Evolutionary conservation across 2,329 filamentous ascomycete species (phyloP).

Genomic region (Colletotrichum sp.): DNA sequence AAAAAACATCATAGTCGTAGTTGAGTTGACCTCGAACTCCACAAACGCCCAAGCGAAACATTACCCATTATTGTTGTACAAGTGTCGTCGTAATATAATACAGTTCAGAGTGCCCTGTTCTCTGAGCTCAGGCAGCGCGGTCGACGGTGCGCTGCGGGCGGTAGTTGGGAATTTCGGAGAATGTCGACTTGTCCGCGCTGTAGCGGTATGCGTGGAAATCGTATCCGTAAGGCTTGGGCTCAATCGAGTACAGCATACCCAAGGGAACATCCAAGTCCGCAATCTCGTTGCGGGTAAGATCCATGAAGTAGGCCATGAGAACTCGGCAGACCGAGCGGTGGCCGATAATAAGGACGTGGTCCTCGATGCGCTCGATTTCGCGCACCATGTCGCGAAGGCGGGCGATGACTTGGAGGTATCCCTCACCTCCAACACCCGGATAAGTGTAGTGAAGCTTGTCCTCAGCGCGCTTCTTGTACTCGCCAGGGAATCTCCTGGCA

Average conservation of each 20-base stretch:
- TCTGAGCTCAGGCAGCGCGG: slow-evolving; percentile 33
- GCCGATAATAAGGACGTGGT: slow-evolving; percentile 90
- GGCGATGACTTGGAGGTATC: slow-evolving; percentile 96
- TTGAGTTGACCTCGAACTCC: slow-evolving; percentile 10
- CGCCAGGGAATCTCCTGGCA: slow-evolving; percentile 75
- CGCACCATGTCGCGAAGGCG: slow-evolving; percentile 94
- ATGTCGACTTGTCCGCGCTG: slow-evolving; percentile 78
- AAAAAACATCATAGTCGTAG: slow-evolving; percentile 11
- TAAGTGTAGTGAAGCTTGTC: slow-evolving; percentile 98
- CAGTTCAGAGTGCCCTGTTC: background rate
- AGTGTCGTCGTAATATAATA: slow-evolving; percentile 9
- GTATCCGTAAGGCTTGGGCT: slow-evolving; percentile 97
- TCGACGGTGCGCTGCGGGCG: slow-evolving; percentile 67
- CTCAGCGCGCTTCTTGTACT: slow-evolving; percentile 78
- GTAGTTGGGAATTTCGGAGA: slow-evolving; percentile 86
- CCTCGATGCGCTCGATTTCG: slow-evolving; percentile 95
- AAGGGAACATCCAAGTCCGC: slow-evolving; percentile 93
- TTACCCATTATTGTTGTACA: slow-evolving; percentile 17
- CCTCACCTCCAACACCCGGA: slow-evolving; percentile 92
- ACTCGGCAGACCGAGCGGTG: slow-evolving; percentile 93
- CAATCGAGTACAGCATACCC: slow-evolving; percentile 91
- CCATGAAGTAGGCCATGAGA: slow-evolving; percentile 95
- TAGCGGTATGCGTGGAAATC: slow-evolving; percentile 97
- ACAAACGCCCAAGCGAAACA: background rate
- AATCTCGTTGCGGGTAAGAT: slow-evolving; percentile 87